Conservation (phyloP, 768 basidiomycete species). For the Tulasnella sp. region DNA sequence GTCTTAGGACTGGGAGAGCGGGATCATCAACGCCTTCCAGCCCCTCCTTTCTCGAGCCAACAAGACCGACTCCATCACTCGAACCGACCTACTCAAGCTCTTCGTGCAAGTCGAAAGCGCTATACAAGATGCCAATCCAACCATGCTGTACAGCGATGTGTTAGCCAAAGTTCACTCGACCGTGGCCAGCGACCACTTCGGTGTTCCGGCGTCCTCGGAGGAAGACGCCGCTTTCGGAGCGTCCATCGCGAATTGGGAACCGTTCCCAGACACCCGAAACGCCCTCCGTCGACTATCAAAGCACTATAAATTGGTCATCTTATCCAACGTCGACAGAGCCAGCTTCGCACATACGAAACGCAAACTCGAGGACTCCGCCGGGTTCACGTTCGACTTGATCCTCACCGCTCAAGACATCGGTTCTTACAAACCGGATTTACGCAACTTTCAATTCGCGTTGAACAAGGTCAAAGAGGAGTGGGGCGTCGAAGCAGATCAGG, state of each 20-base stretch:
- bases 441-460: conserved; percentile 52
- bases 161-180: conserved; percentile 12
- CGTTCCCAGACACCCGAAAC: conserved; percentile 24
- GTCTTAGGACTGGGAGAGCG: conserved; percentile 66
- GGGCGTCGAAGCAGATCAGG: conserved; percentile 44
- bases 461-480: conserved; percentile 45
- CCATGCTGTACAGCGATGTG: conserved; percentile 25
- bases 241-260: conserved; percentile 23
- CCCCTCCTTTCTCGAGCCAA: conserved; percentile 46
- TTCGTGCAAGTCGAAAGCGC: conserved; percentile 18
- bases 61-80: conserved; percentile 36
- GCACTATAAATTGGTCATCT: conserved; percentile 27
- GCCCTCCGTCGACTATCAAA: conserved; percentile 25
- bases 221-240: conserved; percentile 20
- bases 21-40: conserved; percentile 53
- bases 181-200: conserved; percentile 4
- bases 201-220: not conserved
- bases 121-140: conserved; percentile 19
- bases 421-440: conserved; percentile 60
- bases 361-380: conserved; percentile 6
- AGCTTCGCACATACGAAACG: conserved; percentile 18
- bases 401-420: not conserved
- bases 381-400: conserved; percentile 41
- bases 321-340: conserved; percentile 25
- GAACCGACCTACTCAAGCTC: conserved; percentile 8